Percentiles rank a stretch among this genome's conserved stretches.
These are phyloP conservation scores for Pelagomonas calceolata DNA, from an alignment of 108 stramenopile species.

Conservation along the genomic window DNA sequence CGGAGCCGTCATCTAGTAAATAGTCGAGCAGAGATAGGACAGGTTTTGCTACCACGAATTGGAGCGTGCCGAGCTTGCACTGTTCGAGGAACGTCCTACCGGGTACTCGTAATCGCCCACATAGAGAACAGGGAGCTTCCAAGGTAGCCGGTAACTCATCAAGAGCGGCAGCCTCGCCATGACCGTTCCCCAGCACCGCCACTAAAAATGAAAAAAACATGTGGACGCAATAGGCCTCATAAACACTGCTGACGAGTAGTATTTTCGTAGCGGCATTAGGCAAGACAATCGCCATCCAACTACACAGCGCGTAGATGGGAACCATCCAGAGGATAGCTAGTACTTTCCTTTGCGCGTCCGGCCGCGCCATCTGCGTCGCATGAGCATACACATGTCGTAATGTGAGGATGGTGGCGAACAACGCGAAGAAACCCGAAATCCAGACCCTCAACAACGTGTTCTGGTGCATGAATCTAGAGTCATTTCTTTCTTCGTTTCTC, in stretches of 20 bases:
- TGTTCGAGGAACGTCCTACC: neutral
- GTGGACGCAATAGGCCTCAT: neutral
- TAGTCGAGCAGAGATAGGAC: too few species aligned
- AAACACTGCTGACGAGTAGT: neutral
- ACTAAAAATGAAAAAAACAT: neutral
- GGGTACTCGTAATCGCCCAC: too few species aligned
- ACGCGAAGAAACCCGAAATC: neutral
- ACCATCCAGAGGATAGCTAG: neutral
- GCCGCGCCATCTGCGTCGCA: neutral
- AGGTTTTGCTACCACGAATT: neutral
- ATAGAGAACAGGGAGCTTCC: neutral
- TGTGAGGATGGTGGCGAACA: neutral
- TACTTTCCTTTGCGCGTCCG: neutral
- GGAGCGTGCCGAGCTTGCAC: neutral
- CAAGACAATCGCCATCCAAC: neutral
- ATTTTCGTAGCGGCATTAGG: neutral
- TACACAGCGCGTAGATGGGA: neutral
- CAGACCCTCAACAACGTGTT: neutral
- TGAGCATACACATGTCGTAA: neutral
- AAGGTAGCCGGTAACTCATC: neutral
- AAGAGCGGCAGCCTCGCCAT: neutral
- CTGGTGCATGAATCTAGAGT: neutral
- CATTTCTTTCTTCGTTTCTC: neutral
- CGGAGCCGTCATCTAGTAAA: neutral
- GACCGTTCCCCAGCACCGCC: neutral